Evolutionary conservation across 805 yeast species (phyloP).

Genomic region (Candida manassasensis): DNA sequence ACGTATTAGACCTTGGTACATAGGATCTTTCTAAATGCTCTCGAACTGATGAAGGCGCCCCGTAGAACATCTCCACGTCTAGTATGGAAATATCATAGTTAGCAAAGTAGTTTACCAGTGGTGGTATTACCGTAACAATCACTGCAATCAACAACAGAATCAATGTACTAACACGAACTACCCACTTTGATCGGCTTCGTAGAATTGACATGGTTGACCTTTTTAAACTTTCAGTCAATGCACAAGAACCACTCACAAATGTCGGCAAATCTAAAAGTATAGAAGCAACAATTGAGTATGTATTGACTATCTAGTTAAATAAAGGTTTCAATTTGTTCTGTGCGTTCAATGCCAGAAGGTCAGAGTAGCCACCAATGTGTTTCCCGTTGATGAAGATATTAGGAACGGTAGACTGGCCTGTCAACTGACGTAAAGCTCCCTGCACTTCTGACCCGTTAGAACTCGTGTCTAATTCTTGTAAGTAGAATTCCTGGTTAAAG

Average conservation of each 20-base stretch:
- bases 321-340: slow-evolving; percentile 18
- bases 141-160: neutral
- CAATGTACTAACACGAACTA: too few relatives aligned
- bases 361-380: slow-evolving; percentile 37
- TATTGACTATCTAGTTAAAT: slow-evolving; percentile 1
- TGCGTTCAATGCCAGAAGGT: slow-evolving; percentile 24
- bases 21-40: neutral
- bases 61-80: neutral
- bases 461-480: slow-evolving; percentile 25
- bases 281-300: too few relatives aligned
- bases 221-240: too few relatives aligned
- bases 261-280: too few relatives aligned
- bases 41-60: too few relatives aligned
- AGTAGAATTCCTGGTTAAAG: slow-evolving; percentile 17
- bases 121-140: neutral
- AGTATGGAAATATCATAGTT: neutral
- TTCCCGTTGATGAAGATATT: slow-evolving; percentile 33
- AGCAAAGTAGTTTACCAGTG: too few relatives aligned
- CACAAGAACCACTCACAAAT: too few relatives aligned
- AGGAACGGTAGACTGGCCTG: slow-evolving; percentile 35
- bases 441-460: slow-evolving; percentile 26
- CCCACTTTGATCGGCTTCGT: too few relatives aligned
- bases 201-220: too few relatives aligned
- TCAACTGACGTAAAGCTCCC: slow-evolving; percentile 24
- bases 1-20: neutral